Percentiles rank a stretch among this genome's conserved stretches.
Evolutionary conservation across 371 early-diverging fungal genomes (phyloP).

Genomic region (Nosema granulosis): DNA sequence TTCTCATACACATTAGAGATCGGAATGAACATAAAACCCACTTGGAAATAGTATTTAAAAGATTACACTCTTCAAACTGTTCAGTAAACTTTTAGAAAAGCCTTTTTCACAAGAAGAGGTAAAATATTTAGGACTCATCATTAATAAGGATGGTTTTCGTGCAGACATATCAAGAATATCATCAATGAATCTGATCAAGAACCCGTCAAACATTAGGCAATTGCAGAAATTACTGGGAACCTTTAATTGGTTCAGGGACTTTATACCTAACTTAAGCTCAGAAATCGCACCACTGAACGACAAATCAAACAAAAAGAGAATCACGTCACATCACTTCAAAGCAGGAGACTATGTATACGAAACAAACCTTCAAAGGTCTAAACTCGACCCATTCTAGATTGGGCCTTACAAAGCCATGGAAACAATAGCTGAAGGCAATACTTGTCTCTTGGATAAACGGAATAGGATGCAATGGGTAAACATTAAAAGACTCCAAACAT

Average conservation of each 20-base stretch:
- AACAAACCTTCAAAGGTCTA: no score
- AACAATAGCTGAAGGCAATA: no score
- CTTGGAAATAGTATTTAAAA: slow-evolving; percentile 9
- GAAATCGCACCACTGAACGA: neutral
- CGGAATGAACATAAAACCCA: neutral
- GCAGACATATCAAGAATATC: neutral
- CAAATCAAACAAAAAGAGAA: neutral
- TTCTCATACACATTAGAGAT: neutral
- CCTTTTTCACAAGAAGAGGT: slow-evolving; percentile 30
- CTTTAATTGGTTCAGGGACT: neutral
- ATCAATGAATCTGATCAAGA: no score
- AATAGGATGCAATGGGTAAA: no score
- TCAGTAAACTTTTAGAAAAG: slow-evolving; percentile 58
- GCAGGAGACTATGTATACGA: no score
- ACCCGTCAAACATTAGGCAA: neutral
- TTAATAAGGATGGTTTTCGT: slow-evolving; percentile 3
- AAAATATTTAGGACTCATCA: neutral
- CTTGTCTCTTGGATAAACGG: no score
- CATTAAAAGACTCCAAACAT: no score
- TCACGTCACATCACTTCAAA: no score
- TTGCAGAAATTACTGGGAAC: neutral
- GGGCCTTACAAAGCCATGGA: no score
- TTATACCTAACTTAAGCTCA: neutral
- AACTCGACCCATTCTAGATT: no score
- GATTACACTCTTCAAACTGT: slow-evolving; percentile 66